Evolutionary conservation across 1,284 basidiomycete species (phyloP).

Genomic region (Ceratobasidium sp.): DNA sequence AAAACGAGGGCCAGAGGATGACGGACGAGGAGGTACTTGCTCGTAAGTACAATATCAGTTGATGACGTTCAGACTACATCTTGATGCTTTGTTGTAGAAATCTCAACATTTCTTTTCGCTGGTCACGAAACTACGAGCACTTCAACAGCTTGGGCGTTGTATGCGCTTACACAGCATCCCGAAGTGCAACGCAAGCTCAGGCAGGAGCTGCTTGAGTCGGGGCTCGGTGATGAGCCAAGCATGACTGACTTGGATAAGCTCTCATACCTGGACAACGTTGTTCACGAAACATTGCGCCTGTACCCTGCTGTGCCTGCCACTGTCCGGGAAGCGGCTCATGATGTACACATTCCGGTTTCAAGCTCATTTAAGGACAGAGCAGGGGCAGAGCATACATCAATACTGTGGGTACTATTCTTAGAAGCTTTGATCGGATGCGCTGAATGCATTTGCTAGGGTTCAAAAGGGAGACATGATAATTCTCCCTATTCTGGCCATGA

Average conservation of each 20-base stretch:
- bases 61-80: slow-evolving; percentile 39
- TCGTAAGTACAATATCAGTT: slow-evolving; percentile 62
- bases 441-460: slow-evolving; percentile 3
- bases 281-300: slow-evolving; percentile 40
- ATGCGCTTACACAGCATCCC: slow-evolving; percentile 54
- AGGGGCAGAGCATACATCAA: slow-evolving; percentile 17
- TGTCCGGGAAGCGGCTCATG: slow-evolving; percentile 33
- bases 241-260: slow-evolving; percentile 43
- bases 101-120: slow-evolving; percentile 44
- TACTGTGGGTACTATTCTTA: slow-evolving; percentile 16
- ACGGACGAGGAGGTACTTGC: slow-evolving; percentile 77
- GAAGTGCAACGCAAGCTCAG: slow-evolving; percentile 58
- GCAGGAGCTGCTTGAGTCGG: slow-evolving; percentile 53
- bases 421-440: neutral
- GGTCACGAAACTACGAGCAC: slow-evolving; percentile 56
- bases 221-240: slow-evolving; percentile 43
- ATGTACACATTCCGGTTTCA: slow-evolving; percentile 40
- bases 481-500: slow-evolving; percentile 37
- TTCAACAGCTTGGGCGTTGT: slow-evolving; percentile 60
- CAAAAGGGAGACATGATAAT: slow-evolving; percentile 22
- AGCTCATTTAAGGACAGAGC: slow-evolving; percentile 29
- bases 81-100: slow-evolving; percentile 24
- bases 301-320: slow-evolving; percentile 23
- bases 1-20: slow-evolving; percentile 62
- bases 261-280: slow-evolving; percentile 42